A percentile compares a stretch with the other conserved stretches of the same genome.
Evolutionary conservation across 768 basidiomycete genomes (phyloP).

Genomic region (Strobilomyces dryophilus): DNA sequence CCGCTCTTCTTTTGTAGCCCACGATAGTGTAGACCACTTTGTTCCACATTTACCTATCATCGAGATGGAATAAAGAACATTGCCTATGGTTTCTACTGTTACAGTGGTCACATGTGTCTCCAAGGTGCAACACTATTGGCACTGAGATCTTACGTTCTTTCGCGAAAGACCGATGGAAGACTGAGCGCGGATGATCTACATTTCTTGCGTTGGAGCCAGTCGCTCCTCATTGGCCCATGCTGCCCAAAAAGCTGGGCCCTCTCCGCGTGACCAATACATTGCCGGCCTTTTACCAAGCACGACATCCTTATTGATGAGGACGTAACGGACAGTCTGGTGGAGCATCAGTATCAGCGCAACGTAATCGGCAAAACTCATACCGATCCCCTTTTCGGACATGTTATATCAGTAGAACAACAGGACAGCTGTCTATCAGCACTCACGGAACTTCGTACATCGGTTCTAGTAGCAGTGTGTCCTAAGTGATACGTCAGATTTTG

Average conservation of each 20-base stretch:
- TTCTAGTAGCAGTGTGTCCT: constrained; percentile 82
- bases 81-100: background rate
- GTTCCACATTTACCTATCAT: constrained; percentile 26
- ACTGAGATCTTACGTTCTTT: background rate
- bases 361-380: constrained; percentile 36
- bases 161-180: background rate
- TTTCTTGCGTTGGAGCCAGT: constrained; percentile 11
- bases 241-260: constrained; percentile 67
- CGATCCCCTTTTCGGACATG: constrained; percentile 49
- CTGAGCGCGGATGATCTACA: constrained; percentile 4
- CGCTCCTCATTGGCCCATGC: constrained; percentile 72
- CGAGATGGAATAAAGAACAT: constrained; percentile 21
- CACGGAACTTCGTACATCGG: constrained; percentile 92
- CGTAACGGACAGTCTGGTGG: constrained; percentile 66
- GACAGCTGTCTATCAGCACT: constrained; percentile 34
- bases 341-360: constrained; percentile 6
- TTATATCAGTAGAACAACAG: constrained; percentile 1
- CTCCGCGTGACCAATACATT: constrained; percentile 71
- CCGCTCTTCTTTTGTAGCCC: constrained; percentile 6
- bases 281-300: constrained; percentile 61
- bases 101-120: background rate
- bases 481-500: background rate
- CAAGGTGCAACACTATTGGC: background rate
- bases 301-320: constrained; percentile 73
- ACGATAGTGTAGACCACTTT: constrained; percentile 29